Evolutionary conservation across 73 alveolate genomes (phyloP), one percentile per base, ranked within the genome.

Genomic region (Stentor roeselii): DNA sequence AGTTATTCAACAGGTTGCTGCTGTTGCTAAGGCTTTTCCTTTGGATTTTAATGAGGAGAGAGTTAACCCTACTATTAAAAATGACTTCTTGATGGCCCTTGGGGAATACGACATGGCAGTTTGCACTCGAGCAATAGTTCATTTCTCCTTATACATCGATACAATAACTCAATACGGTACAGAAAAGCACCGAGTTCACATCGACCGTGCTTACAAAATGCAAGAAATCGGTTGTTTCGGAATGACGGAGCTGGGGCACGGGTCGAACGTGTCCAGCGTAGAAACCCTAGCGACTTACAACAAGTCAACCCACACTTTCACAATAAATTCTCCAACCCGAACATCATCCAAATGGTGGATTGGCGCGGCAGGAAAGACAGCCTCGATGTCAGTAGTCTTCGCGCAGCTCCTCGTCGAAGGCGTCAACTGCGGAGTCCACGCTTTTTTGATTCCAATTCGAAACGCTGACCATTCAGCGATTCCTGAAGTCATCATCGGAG

Each of bases 171-270:
- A 95, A 84, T 87, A 92, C 38, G 98, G 98, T 38, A 92, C 98
- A 15, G 97, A 92, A 50, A 90, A 88, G 60, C 98, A 95, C 83
- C 82, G 85, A n/a, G 76, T 78, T 15, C 84, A 61, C 67, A 60
- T 88, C 31, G 84, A 86, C 30, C 85, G 90, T 42, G 93, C 93
- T 42, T 82, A 83, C 42, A 42, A 86, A 36, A 59, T 92, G 0
- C 83, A 82, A 80, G 93, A 90, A 61, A 59, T 89, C n/a, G 95
- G 94, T 30, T 91, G 94, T 82, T 92, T 90, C 77, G 85, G 92
- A 37, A 86, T 92, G 89, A 92, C 98, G 31, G 98, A 94, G 82
- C 74, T 94, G 39, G 98, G 97, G 1, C 98, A 94, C 87, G 98
- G 98, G 21, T 94, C 98, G 50, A 91, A 94, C 90, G 93, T 94